phyloP scores from a whole-genome alignment of 164 flowering plant genomes.

The Vitis amurensis region DNA sequence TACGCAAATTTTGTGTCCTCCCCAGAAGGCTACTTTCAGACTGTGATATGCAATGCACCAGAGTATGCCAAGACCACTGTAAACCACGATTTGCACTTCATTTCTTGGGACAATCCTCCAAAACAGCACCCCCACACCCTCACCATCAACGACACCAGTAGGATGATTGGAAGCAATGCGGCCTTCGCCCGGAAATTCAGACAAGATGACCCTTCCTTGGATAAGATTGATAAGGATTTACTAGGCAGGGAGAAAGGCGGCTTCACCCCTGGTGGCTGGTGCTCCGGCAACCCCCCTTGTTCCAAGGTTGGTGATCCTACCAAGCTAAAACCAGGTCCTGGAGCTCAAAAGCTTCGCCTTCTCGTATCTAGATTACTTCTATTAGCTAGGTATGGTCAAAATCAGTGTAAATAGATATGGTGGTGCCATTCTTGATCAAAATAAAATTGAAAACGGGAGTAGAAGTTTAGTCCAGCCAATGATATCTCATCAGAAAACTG shows the following conservation, averaged over 20 bases:
- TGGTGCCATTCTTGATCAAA: background rate
- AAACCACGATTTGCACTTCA: constrained; percentile 82
- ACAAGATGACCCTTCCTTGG: constrained; percentile 51
- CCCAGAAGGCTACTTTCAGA: constrained; percentile 89
- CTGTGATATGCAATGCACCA: constrained; percentile 73
- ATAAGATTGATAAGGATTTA: constrained; percentile 58
- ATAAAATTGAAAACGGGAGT: too few relatives aligned
- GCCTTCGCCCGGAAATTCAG: constrained; percentile 82
- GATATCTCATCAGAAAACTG: too few relatives aligned
- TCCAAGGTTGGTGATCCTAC: constrained; percentile 49
- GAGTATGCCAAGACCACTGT: constrained; percentile 56
- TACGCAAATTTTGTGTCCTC: constrained; percentile 83
- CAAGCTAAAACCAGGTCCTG: constrained; percentile 58
- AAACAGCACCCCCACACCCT: constrained; percentile 77
- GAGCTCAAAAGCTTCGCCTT: constrained; percentile 51
- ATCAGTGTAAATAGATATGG: constrained; percentile 56
- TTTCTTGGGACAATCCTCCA: constrained; percentile 83
- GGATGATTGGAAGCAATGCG: constrained; percentile 60
- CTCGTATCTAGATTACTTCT: constrained; percentile 38
- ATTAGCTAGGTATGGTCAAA: constrained; percentile 21
- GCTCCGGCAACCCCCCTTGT: constrained; percentile 59
- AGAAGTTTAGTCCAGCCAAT: too few relatives aligned
- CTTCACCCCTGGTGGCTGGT: constrained; percentile 91
- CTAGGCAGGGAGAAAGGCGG: constrained; percentile 49
- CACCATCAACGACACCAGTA: constrained; percentile 46